phyloP scores from a whole-genome alignment of 164 flowering plant genomes.

The Sedum album region DNA sequence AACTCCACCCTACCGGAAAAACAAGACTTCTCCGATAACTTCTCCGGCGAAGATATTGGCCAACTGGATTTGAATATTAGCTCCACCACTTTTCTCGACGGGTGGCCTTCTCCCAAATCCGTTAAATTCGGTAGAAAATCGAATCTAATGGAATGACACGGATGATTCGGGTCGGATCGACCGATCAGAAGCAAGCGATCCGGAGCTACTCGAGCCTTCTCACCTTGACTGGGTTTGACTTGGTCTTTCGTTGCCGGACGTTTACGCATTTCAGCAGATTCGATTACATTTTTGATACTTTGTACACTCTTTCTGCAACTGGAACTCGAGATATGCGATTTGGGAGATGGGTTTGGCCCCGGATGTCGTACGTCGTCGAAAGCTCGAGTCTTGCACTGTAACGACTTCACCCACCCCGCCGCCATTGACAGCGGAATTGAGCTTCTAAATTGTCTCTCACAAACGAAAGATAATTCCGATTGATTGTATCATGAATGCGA shows the following conservation, averaged over 20 bases:
- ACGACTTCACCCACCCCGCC: no score
- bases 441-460: no score
- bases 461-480: no score
- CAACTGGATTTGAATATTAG: constrained; percentile 86
- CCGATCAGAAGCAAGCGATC: background rate
- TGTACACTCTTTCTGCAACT: no score
- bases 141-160: constrained; percentile 20
- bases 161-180: constrained; percentile 13
- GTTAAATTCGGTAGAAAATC: constrained; percentile 36
- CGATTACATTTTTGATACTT: no score
- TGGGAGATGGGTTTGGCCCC: no score
- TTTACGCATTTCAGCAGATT: no score
- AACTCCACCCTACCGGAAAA: constrained; percentile 71
- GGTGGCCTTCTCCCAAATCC: constrained; percentile 73
- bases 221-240: background rate
- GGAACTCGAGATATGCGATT: no score
- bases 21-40: constrained; percentile 19
- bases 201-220: background rate
- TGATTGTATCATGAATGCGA: no score
- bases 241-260: background rate
- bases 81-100: constrained; percentile 88
- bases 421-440: no score
- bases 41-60: constrained; percentile 21
- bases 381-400: no score
- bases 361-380: no score